Base-by-base conservation (phyloP, 2,329 filamentous ascomycete genomes). In the Coniella lustricola region DNA sequence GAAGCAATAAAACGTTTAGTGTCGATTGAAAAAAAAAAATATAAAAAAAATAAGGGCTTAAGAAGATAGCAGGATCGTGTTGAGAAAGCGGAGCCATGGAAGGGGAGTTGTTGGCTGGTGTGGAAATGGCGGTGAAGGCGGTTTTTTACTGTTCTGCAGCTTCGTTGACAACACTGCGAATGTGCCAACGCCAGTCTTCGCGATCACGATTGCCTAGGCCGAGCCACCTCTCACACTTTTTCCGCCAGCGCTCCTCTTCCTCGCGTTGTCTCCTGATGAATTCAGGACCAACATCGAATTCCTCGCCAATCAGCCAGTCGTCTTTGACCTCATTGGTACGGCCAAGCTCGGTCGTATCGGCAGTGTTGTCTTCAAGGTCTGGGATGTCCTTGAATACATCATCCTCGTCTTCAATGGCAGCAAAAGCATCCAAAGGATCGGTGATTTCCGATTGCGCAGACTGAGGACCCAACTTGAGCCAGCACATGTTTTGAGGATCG, bases 331-430 rank as follows among this genome's bases (percentile, higher is more conserved):
- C 81, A 58, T 77, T 82, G 57, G 72, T 70, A 17, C 79, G 76
- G 18, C 69, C 67, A 7, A 66, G 67, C 10, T 76, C 73, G 7
- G 73, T 72, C 12, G 67, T 66, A 20, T 76, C 74, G 38, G 70
- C 71, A 16, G 69, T 62, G 33, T 69, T 73, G 52, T 96, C 91
- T 55, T 91, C 86, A 3, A 96, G 77, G 61, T 97, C 90, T 9
- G 90, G 89, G n/a, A 97, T 85, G 50, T 90, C 90, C 52, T 90
- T 91, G 67, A 97, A 96, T 7, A 91, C 86, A 63, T 96, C 90
- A 51, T 95, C 90, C 44, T 95, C 89, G 38, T 94, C 88, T 43
- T 94, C 87, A 14, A 87, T 68, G 18, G 82, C 85, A 49, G 87
- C 79, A 51, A 84, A 81, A 0, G 75, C 75, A 54, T 83, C 79